Evolutionary conservation across 306 rosid genomes (phyloP).

Genomic region (Casuarina cunninghamiana): DNA sequence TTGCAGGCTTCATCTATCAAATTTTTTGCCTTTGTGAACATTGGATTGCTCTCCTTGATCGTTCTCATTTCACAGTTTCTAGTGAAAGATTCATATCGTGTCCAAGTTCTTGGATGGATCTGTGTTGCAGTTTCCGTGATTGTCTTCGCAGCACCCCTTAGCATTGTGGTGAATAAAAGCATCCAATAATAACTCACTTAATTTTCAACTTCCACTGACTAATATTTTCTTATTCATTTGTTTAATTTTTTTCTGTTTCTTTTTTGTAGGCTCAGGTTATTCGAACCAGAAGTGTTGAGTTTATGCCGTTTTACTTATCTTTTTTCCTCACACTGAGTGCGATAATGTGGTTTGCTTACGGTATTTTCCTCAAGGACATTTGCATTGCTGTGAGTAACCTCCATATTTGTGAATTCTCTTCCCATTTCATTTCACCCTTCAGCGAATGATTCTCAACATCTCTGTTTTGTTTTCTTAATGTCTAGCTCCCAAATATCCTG

Average conservation of each 20-base stretch:
- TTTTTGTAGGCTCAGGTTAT: conserved; percentile 66
- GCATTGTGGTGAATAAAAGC: conserved; percentile 58
- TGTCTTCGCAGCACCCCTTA: conserved; percentile 85
- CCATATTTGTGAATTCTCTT: neutral
- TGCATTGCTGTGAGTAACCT: conserved; percentile 70
- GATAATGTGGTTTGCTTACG: conserved; percentile 78
- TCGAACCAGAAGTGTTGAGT: conserved; percentile 74
- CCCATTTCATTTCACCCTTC: neutral
- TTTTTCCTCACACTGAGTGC: conserved; percentile 86
- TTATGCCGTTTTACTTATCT: conserved; percentile 74
- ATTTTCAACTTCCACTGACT: neutral
- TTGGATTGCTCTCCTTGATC: conserved; percentile 55
- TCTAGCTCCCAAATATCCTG: conserved; percentile 67
- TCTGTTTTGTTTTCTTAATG: neutral
- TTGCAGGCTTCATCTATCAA: conserved; percentile 56
- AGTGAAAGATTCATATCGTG: conserved; percentile 34
- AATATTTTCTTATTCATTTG: neutral
- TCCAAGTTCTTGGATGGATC: conserved; percentile 73
- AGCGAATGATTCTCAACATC: neutral
- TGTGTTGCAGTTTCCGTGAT: conserved; percentile 59
- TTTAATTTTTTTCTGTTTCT: neutral
- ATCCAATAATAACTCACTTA: neutral
- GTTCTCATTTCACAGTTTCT: conserved; percentile 43
- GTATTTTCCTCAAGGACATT: conserved; percentile 65
- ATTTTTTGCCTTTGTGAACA: conserved; percentile 54